phyloP scores from a whole-genome alignment of 768 basidiomycete genomes.

The Boletus rex-veris region DNA sequence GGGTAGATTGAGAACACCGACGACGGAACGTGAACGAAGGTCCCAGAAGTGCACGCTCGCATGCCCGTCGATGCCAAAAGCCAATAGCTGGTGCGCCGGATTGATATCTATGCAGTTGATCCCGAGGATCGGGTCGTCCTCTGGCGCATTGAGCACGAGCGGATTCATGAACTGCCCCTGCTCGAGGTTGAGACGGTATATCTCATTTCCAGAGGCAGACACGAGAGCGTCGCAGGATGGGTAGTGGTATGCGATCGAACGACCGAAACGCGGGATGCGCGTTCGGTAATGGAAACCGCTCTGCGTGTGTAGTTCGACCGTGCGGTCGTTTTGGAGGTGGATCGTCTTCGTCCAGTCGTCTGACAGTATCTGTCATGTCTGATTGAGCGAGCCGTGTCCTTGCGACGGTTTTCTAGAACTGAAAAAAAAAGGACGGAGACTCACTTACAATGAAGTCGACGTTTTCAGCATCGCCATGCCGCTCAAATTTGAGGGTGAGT shows the following conservation, averaged over 20 bases:
- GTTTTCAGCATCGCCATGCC: conserved; percentile 95
- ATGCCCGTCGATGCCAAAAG: conserved; percentile 84
- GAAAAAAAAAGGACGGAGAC: conserved; percentile 24
- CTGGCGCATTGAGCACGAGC: conserved; percentile 52
- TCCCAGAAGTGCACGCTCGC: conserved; percentile 97
- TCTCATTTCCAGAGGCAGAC: conserved; percentile 78
- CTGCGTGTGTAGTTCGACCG: conserved; percentile 91
- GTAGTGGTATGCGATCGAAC: conserved; percentile 88
- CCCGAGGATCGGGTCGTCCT: conserved; percentile 61
- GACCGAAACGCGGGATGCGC: conserved; percentile 91
- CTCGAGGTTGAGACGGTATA: conserved; percentile 93
- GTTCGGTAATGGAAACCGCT: conserved; percentile 90
- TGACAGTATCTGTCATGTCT: conserved; percentile 68
- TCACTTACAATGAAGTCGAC: conserved; percentile 95
- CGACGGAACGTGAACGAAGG: conserved; percentile 72
- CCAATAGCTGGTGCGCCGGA: conserved; percentile 84
- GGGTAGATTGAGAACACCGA: conserved; percentile 68
- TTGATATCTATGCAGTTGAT: conserved; percentile 94
- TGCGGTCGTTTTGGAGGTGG: conserved; percentile 94
- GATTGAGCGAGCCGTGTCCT: background rate
- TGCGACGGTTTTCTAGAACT: background rate
- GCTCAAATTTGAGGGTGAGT: conserved; percentile 90
- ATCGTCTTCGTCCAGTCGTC: conserved; percentile 99
- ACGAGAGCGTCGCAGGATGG: conserved; percentile 90
- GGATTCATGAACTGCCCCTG: conserved; percentile 92